These are phyloP conservation scores for Cryptosporidium felis DNA, from an alignment of 169 alveolate species.

Conservation along the genomic window DNA sequence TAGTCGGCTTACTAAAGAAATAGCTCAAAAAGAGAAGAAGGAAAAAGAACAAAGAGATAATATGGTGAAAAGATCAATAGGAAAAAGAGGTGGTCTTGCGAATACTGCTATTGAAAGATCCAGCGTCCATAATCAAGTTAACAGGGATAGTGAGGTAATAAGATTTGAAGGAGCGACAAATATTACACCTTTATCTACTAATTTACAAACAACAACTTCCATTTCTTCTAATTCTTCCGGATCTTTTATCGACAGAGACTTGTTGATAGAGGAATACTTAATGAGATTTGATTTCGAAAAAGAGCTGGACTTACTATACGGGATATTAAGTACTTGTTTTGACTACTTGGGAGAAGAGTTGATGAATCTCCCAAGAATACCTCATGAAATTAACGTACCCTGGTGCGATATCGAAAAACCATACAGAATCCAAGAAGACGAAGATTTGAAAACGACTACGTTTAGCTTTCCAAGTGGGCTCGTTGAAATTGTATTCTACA, in stretches of 20 bases:
- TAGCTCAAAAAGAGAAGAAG: background rate
- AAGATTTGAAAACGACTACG: slow-evolving; percentile 16
- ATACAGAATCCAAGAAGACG: slow-evolving; percentile 9
- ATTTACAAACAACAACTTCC: slow-evolving; percentile 25
- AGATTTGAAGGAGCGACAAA: background rate
- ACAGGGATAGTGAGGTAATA: background rate
- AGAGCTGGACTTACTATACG: slow-evolving; percentile 47
- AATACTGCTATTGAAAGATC: too few species aligned
- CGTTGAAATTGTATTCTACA: slow-evolving; percentile 44
- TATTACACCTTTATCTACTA: slow-evolving; percentile 5
- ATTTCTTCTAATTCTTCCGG: slow-evolving; percentile 15
- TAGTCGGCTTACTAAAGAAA: slow-evolving; percentile 29
- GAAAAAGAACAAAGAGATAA: background rate
- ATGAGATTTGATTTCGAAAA: slow-evolving; percentile 29
- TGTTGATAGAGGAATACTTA: slow-evolving; percentile 7
- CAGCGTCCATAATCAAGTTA: background rate
- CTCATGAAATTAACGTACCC: slow-evolving; percentile 4
- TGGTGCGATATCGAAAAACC: slow-evolving; percentile 70
- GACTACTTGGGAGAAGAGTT: background rate
- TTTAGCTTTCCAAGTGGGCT: slow-evolving; percentile 60
- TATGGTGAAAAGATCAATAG: background rate
- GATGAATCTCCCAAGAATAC: slow-evolving; percentile 30
- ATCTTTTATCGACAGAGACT: slow-evolving; percentile 5
- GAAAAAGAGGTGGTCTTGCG: background rate
- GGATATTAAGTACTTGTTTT: slow-evolving; percentile 54